These are phyloP conservation scores for Plasmodium relictum DNA, from an alignment of 169 alveolate species.

Conservation along the genomic window DNA sequence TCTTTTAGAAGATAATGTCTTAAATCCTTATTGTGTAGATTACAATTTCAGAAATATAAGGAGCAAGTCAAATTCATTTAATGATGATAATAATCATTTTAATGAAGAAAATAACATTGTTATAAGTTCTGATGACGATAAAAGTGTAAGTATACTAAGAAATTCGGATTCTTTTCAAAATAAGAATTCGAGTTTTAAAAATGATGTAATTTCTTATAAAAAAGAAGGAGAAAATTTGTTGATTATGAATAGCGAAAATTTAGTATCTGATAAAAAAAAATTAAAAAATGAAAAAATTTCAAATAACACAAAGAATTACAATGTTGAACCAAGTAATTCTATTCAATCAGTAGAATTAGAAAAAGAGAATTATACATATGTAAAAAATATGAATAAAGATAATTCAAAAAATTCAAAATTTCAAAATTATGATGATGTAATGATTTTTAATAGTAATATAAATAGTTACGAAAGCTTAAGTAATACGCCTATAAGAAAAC, in stretches of 20 bases:
- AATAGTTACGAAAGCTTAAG: not conserved
- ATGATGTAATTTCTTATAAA: not conserved
- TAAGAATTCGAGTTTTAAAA: not conserved
- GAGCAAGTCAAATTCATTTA: too few relatives aligned
- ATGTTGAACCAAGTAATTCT: not conserved
- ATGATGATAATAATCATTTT: not conserved
- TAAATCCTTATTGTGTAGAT: constrained; percentile 7
- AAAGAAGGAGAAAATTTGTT: not conserved
- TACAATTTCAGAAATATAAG: too few relatives aligned
- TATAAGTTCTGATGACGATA: not conserved
- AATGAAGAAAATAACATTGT: not conserved
- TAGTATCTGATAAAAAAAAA: not conserved
- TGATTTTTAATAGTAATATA: too few relatives aligned
- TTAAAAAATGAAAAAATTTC: too few relatives aligned
- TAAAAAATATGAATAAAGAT: not conserved
- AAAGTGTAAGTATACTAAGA: too few relatives aligned
- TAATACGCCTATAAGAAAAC: not conserved
- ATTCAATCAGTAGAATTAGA: not conserved
- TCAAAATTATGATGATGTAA: not conserved
- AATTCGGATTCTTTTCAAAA: not conserved
- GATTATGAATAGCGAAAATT: not conserved
- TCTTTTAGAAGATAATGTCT: constrained; percentile 26
- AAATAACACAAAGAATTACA: not conserved
- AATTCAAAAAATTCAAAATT: not conserved
- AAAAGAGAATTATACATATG: not conserved